Base-by-base conservation (phyloP, 495 filamentous ascomycete genomes). In the Neurospora sp. region DNA sequence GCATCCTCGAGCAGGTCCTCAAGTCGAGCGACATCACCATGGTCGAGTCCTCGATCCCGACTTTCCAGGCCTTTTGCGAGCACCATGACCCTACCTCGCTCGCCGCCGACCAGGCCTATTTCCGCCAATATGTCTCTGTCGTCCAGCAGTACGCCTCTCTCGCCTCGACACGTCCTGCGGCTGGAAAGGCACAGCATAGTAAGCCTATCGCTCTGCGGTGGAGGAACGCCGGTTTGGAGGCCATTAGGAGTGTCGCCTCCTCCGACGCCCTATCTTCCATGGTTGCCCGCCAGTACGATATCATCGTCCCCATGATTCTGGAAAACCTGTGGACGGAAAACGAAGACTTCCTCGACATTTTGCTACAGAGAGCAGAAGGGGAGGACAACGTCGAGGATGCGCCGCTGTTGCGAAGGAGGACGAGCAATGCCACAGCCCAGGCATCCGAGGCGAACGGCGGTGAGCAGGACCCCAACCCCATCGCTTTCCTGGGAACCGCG, bases 21-120 rank as follows among this genome's bases (percentile, higher is more conserved):
- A 87, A 87, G 49, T 94, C 93, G 39, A 87, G 90, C 78, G 93
- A 97, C 82, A 90, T 96, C 77, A 91, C 92, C 71, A 91, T 95
- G 88, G 91, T 97, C 46, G 94, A 97, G 84, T 91, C 93, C 38
- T 96, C 93, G 4, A 86, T 95, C 74, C 86, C 89, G 41, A 93
- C 93, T 5, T 97, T 96, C 77, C 90, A 92, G 78, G 90, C 90
- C 10, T 95, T 97, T 78, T 97, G 93, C 81, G 85, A 86, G 75
- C 85, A 95, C 80, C 91, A 95, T 81, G 93, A 96, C 76, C 90
- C 88, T 72, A 90, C 92, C 14, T 90, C 90, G 11, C 86, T 96
- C 72, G 86, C 92, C 14, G 91, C 90, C 70, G 93, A 97, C 78
- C 92, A 95, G 79, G 91, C 91, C 73, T 93, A 94, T 78, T 85